phyloP scores from a whole-genome alignment of 1,284 basidiomycete species.

The Leucoagaricus sp. region DNA sequence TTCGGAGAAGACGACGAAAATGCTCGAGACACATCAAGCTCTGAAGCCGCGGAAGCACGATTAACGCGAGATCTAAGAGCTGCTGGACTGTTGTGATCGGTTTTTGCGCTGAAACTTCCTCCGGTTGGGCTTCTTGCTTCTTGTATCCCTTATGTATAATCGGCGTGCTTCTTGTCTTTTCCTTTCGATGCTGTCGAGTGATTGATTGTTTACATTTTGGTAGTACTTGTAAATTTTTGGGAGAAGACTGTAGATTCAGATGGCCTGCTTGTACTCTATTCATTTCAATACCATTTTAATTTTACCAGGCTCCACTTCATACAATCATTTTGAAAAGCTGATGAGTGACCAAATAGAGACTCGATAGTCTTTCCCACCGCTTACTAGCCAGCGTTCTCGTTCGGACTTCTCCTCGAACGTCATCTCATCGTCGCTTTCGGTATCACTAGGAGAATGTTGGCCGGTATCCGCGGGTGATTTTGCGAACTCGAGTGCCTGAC shows the following conservation, averaged over 20 bases:
- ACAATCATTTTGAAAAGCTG: conserved; percentile 51
- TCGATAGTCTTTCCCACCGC: conserved; percentile 73
- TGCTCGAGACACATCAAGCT: conserved; percentile 12
- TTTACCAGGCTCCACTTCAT: background rate
- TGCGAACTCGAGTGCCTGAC: conserved; percentile 74
- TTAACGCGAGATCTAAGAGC: conserved; percentile 52
- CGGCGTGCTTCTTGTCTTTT: background rate
- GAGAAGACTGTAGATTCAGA: background rate
- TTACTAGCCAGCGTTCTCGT: conserved; percentile 68
- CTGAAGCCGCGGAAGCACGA: conserved; percentile 42
- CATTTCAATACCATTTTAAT: background rate
- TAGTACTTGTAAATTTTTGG: background rate
- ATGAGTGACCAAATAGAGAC: conserved; percentile 81
- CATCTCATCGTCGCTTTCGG: conserved; percentile 48
- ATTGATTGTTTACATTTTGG: background rate
- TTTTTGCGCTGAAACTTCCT: background rate
- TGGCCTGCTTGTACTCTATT: background rate
- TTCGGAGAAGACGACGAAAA: conserved; percentile 24
- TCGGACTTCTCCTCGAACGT: conserved; percentile 50
- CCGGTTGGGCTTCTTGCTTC: background rate
- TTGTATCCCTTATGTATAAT: conserved; percentile 9
- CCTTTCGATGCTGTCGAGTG: background rate
- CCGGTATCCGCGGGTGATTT: conserved; percentile 21
- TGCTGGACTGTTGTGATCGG: conserved; percentile 50
- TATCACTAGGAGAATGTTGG: conserved; percentile 15